These are phyloP conservation scores for Sporothrix schenckii DNA, from an alignment of 2,329 filamentous ascomycete genomes.

Conservation along the genomic window DNA sequence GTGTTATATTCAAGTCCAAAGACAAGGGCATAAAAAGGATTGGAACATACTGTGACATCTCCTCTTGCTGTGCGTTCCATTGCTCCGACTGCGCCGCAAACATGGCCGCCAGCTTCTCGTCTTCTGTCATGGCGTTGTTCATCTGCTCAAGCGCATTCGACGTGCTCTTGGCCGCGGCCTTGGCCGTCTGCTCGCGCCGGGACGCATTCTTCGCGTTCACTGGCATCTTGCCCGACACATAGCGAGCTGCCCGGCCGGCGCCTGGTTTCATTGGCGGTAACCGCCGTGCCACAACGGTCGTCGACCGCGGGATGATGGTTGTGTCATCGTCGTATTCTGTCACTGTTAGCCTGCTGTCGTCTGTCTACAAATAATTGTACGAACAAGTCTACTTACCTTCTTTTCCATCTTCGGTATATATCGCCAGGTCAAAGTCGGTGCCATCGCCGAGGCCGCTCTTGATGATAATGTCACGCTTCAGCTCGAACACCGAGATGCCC, in stretches of 20 bases:
- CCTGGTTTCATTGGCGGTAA: conserved; percentile 82
- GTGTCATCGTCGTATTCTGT: conserved; percentile 97
- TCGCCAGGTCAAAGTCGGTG: conserved; percentile 92
- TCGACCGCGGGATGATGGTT: conserved; percentile 92
- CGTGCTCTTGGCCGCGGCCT: conserved; percentile 60
- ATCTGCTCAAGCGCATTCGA: conserved; percentile 65
- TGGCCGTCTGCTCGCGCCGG: conserved; percentile 64
- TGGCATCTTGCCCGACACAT: conserved; percentile 95
- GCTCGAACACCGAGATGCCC: conserved; percentile 95
- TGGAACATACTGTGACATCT: conserved; percentile 73
- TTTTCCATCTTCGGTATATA: conserved; percentile 88
- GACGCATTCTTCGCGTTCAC: conserved; percentile 80
- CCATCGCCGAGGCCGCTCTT: conserved; percentile 93
- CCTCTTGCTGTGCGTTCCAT: conserved; percentile 91
- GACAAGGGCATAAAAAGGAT: not conserved
- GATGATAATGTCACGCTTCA: conserved; percentile 97
- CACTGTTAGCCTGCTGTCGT: conserved; percentile 11
- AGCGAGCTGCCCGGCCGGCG: conserved; percentile 86
- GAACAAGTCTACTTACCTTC: conserved; percentile 66
- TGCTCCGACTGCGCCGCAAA: conserved; percentile 86
- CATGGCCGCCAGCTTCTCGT: conserved; percentile 91
- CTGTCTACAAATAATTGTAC: too few species aligned
- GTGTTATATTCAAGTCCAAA: not conserved
- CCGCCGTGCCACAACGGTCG: conserved; percentile 85
- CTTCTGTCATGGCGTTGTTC: conserved; percentile 82